These are phyloP conservation scores for Lentinula aciculospora DNA, from an alignment of 768 basidiomycete genomes.

Conservation along the genomic window DNA sequence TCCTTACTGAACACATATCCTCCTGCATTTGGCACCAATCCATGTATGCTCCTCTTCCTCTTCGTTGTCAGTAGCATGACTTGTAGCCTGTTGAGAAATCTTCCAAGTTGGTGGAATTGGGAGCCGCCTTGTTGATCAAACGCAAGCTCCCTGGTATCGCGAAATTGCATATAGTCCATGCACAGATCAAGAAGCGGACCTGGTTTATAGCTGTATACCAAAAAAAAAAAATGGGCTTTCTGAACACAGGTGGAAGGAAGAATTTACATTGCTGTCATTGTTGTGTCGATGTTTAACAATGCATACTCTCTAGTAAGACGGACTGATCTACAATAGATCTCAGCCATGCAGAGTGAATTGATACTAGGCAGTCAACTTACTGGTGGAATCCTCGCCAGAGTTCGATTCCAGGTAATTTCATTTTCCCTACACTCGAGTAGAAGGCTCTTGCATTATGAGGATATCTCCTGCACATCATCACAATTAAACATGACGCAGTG, in stretches of 20 bases:
- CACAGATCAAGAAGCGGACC: slow-evolving; percentile 27
- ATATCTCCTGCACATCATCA: slow-evolving; percentile 26
- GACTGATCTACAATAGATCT: slow-evolving; percentile 31
- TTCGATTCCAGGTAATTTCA: slow-evolving; percentile 26
- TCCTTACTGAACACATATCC: slow-evolving; percentile 33
- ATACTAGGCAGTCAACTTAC: slow-evolving; percentile 21
- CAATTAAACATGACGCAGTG: not conserved
- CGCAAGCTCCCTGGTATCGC: slow-evolving; percentile 23
- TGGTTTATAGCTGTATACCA: slow-evolving; percentile 19
- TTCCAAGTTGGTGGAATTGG: slow-evolving; percentile 27
- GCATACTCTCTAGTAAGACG: slow-evolving; percentile 34
- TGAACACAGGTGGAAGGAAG: not conserved
- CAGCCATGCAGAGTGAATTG: not conserved
- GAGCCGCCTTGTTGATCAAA: slow-evolving; percentile 13
- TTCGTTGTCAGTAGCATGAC: slow-evolving; percentile 24
- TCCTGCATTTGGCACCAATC: slow-evolving; percentile 33
- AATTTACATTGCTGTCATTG: slow-evolving; percentile 38
- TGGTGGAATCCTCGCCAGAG: slow-evolving; percentile 46
- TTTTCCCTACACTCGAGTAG: slow-evolving; percentile 30
- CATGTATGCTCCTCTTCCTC: slow-evolving; percentile 28
- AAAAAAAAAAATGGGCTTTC: not conserved
- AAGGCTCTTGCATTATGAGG: slow-evolving; percentile 42
- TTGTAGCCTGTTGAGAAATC: slow-evolving; percentile 29
- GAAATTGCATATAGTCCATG: slow-evolving; percentile 19
- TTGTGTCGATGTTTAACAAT: slow-evolving; percentile 41